These are phyloP conservation scores for Viola odorata DNA, from an alignment of 345 rosid species.

Conservation along the genomic window DNA sequence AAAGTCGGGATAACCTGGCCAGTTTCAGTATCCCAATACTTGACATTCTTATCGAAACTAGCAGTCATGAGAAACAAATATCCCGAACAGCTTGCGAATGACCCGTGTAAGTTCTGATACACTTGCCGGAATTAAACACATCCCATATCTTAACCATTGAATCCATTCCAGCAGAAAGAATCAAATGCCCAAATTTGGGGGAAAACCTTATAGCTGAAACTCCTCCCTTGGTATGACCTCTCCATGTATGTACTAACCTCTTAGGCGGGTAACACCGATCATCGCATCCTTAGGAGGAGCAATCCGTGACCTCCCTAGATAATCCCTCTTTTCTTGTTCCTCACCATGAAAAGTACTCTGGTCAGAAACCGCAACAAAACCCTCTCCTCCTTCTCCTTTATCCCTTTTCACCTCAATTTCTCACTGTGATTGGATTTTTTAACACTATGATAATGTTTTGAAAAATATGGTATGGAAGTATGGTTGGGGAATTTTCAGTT, in stretches of 20 bases:
- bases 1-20: slow-evolving; percentile 92
- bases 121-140: slow-evolving; percentile 90
- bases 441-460: no score
- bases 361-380: slow-evolving; percentile 55
- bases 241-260: slow-evolving; percentile 23
- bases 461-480: no score
- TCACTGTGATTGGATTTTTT: no score
- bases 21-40: slow-evolving; percentile 96
- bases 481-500: no score
- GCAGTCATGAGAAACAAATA: slow-evolving; percentile 83
- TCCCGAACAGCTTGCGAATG: slow-evolving; percentile 92
- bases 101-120: slow-evolving; percentile 99
- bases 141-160: slow-evolving; percentile 98
- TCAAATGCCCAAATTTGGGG: slow-evolving; percentile 90
- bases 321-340: slow-evolving; percentile 88
- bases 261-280: slow-evolving; percentile 65
- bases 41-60: slow-evolving; percentile 89
- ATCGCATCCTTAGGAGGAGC: slow-evolving; percentile 87
- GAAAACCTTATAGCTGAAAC: slow-evolving; percentile 68
- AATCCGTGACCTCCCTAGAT: slow-evolving; percentile 96
- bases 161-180: slow-evolving; percentile 98
- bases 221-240: slow-evolving; percentile 27
- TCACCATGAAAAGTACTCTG: slow-evolving; percentile 93
- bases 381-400: slow-evolving; percentile 68
- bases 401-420: slow-evolving; percentile 76